These are phyloP conservation scores for Cyberlindnera amylophila DNA, from an alignment of 805 yeast species.

Conservation along the genomic window DNA sequence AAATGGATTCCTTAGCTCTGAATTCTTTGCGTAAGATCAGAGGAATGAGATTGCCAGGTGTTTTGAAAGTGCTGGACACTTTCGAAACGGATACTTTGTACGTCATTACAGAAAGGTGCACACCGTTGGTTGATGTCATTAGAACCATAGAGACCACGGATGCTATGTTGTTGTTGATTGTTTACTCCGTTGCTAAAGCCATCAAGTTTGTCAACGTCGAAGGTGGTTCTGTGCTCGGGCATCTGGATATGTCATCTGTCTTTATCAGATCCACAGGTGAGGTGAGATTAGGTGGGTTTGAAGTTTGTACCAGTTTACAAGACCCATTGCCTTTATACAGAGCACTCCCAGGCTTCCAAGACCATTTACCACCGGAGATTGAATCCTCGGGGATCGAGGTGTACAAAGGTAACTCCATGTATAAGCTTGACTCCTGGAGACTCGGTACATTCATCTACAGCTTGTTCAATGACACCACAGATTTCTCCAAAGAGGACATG, in stretches of 20 bases:
- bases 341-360: conserved; percentile 30
- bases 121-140: conserved; percentile 44
- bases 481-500: conserved; percentile 11
- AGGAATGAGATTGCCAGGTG: conserved; percentile 65
- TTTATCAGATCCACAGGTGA: conserved; percentile 70
- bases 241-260: conserved; percentile 51
- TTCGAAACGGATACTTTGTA: conserved; percentile 58
- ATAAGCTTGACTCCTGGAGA: conserved; percentile 60
- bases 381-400: conserved; percentile 41
- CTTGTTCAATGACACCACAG: conserved; percentile 33
- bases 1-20: conserved; percentile 36
- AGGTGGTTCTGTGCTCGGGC: conserved; percentile 58
- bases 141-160: conserved; percentile 28
- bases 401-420: conserved; percentile 30
- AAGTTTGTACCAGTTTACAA: conserved; percentile 50
- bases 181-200: conserved; percentile 51
- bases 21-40: conserved; percentile 47
- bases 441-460: conserved; percentile 54
- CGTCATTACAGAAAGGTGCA: conserved; percentile 64
- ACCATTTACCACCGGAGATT: conserved; percentile 53
- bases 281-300: conserved; percentile 84
- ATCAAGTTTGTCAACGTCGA: conserved; percentile 56
- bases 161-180: conserved; percentile 48
- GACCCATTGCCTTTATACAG: conserved; percentile 31
- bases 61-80: conserved; percentile 58